Conservation (phyloP, 1,139 yeast genomes). For the Keqinozyma sinolaborantium region DNA sequence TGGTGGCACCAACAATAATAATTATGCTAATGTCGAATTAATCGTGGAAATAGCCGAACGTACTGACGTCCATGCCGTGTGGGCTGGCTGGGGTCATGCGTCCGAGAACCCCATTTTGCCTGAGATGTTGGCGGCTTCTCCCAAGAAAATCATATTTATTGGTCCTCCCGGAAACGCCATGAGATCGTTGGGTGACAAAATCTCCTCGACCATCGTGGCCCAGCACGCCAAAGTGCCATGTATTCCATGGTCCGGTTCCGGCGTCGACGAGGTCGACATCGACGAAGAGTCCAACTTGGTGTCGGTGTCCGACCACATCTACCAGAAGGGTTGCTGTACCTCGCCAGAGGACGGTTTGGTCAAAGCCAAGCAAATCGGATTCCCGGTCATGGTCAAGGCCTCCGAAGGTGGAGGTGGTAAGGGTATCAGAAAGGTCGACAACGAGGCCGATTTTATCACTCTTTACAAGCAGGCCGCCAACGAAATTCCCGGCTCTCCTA, state of each 20-base stretch:
- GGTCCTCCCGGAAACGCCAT: constrained; percentile 98
- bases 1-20: constrained; percentile 97
- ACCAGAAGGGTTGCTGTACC: constrained; percentile 82
- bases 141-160: constrained; percentile 83
- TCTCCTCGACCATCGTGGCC: constrained; percentile 95
- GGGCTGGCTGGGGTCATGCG: constrained; percentile 99
- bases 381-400: constrained; percentile 95
- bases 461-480: constrained; percentile 86
- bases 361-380: constrained; percentile 83
- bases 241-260: constrained; percentile 99
- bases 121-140: constrained; percentile 86
- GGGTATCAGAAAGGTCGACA: constrained; percentile 91
- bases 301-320: constrained; percentile 79
- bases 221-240: constrained; percentile 98
- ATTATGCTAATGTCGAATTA: constrained; percentile 95
- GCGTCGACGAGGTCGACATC: constrained; percentile 75
- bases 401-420: constrained; percentile 99
- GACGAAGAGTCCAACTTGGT: constrained; percentile 74
- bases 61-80: constrained; percentile 94
- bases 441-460: constrained; percentile 65
- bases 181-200: constrained; percentile 99
- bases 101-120: constrained; percentile 95
- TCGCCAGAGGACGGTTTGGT: constrained; percentile 84
- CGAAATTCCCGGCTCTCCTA: constrained; percentile 95
- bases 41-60: constrained; percentile 97